Evolutionary conservation across 2,329 filamentous ascomycete species (phyloP).

Genomic region (Albifimbria verrucaria): DNA sequence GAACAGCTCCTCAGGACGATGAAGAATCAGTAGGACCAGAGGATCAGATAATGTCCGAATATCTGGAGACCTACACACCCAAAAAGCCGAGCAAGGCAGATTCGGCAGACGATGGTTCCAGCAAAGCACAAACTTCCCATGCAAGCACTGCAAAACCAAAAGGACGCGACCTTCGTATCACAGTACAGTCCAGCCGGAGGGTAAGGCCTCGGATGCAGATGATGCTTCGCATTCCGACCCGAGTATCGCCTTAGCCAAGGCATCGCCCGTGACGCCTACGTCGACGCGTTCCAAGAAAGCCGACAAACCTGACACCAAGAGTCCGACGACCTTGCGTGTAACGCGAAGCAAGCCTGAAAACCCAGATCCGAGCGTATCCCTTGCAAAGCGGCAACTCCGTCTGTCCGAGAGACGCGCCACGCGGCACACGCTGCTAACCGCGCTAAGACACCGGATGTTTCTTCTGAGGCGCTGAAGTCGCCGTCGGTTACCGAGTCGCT

Average conservation of each 20-base stretch:
- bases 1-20: neutral
- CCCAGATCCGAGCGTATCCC: conserved; percentile 21
- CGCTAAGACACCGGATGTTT: conserved; percentile 16
- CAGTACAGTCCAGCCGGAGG: conserved; percentile 24
- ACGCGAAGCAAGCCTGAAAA: conserved; percentile 22
- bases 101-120: neutral
- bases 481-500: conserved; percentile 24
- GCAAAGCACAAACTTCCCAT: neutral
- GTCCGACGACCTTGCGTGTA: conserved; percentile 18
- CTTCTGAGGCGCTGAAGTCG: conserved; percentile 16
- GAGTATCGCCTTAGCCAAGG: conserved; percentile 23
- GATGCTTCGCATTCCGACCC: conserved; percentile 22
- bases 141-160: conserved; percentile 1
- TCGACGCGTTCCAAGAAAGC: conserved; percentile 8
- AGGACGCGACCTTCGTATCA: conserved; percentile 21
- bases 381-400: conserved; percentile 12
- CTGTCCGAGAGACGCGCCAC: conserved; percentile 2
- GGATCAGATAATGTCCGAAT: conserved; percentile 26
- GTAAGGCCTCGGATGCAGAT: conserved; percentile 17
- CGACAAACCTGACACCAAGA: conserved; percentile 13
- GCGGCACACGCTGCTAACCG: neutral
- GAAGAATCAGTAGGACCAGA: conserved; percentile 14
- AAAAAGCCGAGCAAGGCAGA: conserved; percentile 5
- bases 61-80: conserved; percentile 21
- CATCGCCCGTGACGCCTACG: conserved; percentile 7